phyloP scores from a whole-genome alignment of 73 alveolate genomes.

The Stentor roeselii region DNA sequence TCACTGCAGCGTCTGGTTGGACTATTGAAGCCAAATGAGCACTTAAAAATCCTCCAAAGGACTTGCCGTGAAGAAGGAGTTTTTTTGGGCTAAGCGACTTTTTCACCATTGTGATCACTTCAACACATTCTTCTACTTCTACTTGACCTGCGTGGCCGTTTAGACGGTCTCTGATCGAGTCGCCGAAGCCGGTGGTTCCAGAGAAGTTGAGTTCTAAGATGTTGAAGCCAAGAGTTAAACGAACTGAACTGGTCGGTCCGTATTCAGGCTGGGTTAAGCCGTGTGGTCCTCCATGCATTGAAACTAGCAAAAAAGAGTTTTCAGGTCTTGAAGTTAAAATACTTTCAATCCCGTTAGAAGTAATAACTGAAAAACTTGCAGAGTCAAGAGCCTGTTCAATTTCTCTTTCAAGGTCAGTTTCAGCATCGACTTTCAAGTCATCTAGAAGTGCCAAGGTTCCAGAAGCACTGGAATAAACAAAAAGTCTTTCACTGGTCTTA shows the following conservation, averaged over 20 bases:
- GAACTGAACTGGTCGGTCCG: constrained; percentile 9
- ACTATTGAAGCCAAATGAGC: constrained; percentile 29
- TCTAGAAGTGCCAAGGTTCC: too few relatives aligned
- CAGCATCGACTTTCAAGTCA: neutral
- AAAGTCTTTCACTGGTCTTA: neutral
- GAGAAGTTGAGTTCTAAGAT: constrained; percentile 38
- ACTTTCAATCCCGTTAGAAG: neutral
- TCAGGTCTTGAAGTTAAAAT: neutral
- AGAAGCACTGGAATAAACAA: too few relatives aligned
- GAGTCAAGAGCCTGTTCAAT: neutral
- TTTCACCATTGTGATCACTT: constrained; percentile 27
- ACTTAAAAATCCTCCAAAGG: constrained; percentile 60
- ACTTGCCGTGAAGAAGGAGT: constrained; percentile 48
- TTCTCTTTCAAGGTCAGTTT: neutral
- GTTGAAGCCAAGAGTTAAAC: constrained; percentile 37
- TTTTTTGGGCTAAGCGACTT: constrained; percentile 33
- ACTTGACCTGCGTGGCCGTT: constrained; percentile 40
- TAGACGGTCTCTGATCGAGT: constrained; percentile 27
- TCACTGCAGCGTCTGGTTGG: neutral
- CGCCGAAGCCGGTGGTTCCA: constrained; percentile 53
- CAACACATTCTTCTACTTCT: constrained; percentile 50
- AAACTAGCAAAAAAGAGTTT: constrained; percentile 36
- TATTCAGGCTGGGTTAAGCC: constrained; percentile 29
- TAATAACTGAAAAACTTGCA: neutral
- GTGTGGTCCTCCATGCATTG: constrained; percentile 67